These are phyloP conservation scores for Deuterostichococcus epilithicus DNA, from an alignment of 139 green algal species.

Conservation along the genomic window DNA sequence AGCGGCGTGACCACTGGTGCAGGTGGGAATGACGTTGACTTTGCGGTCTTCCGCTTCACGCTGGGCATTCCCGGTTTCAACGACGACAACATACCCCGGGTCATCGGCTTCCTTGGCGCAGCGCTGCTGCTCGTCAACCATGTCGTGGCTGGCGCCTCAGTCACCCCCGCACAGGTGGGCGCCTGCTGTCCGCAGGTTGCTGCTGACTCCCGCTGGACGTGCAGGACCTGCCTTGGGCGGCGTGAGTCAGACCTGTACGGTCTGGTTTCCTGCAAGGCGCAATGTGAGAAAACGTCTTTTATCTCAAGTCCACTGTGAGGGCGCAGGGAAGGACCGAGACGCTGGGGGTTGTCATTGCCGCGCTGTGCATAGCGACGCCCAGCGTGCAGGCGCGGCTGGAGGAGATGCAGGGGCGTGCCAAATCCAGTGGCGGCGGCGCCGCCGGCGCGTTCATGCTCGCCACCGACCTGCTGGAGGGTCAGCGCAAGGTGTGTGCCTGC, in stretches of 20 bases:
- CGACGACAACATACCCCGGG: conserved; percentile 69
- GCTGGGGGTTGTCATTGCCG: conserved; percentile 55
- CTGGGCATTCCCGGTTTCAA: conserved; percentile 87
- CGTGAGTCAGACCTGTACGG: too few relatives aligned
- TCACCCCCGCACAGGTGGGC: conserved; percentile 16
- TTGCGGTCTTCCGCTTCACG: conserved; percentile 88
- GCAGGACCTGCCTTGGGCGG: too few relatives aligned
- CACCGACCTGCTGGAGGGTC: conserved; percentile 5
- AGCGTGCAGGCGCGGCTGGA: conserved; percentile 68
- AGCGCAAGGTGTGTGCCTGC: conserved; percentile 23
- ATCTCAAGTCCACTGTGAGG: too few relatives aligned
- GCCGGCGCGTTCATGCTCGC: conserved; percentile 52
- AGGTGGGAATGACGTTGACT: conserved; percentile 32
- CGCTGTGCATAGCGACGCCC: conserved; percentile 52
- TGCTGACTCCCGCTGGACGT: too few relatives aligned
- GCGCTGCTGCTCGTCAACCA: conserved; percentile 70
- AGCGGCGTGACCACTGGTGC: too few relatives aligned
- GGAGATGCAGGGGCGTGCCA: conserved; percentile 39
- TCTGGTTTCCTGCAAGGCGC: too few relatives aligned
- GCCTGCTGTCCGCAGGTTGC: too few relatives aligned
- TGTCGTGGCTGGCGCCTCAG: conserved; percentile 19
- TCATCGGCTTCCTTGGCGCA: conserved; percentile 56
- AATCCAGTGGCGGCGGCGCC: conserved; percentile 45
- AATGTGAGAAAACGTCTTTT: too few relatives aligned
- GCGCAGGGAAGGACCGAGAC: conserved; percentile 61